Evolutionary conservation across 768 basidiomycete genomes (phyloP).

Genomic region (Naganishia friedmannii): DNA sequence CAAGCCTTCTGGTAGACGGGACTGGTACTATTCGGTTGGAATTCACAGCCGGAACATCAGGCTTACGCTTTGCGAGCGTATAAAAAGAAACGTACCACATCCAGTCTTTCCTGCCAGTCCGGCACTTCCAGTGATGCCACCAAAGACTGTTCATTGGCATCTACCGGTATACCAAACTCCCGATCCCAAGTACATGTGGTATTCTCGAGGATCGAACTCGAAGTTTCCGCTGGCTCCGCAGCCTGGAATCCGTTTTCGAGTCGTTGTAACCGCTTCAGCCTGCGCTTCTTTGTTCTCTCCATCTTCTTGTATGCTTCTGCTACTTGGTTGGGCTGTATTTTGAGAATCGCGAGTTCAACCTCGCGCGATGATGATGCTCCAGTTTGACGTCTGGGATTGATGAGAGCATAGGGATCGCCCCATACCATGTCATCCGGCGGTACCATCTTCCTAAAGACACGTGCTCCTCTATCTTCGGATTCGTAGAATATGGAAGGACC

Average conservation of each 20-base stretch:
- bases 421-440: conserved; percentile 11
- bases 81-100: conserved; percentile 1
- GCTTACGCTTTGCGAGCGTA: not conserved
- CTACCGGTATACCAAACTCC: conserved; percentile 10
- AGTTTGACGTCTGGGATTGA: not conserved
- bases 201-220: not conserved
- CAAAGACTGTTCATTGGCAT: not conserved
- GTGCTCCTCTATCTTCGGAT: not conserved
- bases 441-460: conserved; percentile 10
- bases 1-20: conserved; percentile 1
- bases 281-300: conserved; percentile 5
- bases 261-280: not conserved
- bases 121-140: not conserved
- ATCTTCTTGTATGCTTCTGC: conserved; percentile 8
- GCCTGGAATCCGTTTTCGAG: not conserved
- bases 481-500: conserved; percentile 15
- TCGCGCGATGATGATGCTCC: not conserved
- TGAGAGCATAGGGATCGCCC: conserved; percentile 15
- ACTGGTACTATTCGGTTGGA: conserved; percentile 2
- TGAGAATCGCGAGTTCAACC: not conserved
- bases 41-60: not conserved
- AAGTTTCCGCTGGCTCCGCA: not conserved
- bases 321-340: not conserved
- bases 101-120: conserved; percentile 18
- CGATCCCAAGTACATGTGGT: conserved; percentile 15